phyloP scores from a whole-genome alignment of 352 stramenopile species.

The Salisapilia sapeloensis region DNA sequence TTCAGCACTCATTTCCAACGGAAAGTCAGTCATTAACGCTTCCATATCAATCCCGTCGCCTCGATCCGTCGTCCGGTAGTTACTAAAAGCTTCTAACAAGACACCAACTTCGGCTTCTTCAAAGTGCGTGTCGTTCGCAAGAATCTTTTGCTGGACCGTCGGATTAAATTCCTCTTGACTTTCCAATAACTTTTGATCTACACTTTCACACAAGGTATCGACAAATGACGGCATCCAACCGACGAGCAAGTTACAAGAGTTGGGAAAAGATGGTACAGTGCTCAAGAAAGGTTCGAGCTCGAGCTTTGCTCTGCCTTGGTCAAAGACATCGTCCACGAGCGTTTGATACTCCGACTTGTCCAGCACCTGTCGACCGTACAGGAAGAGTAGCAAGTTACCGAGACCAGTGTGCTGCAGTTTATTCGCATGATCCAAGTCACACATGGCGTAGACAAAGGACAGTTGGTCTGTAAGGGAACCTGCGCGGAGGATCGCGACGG shows the following conservation, averaged over 20 bases:
- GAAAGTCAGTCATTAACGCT: conserved; percentile 57
- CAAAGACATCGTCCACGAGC: conserved; percentile 62
- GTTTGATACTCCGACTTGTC: conserved; percentile 57
- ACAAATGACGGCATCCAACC: conserved; percentile 78
- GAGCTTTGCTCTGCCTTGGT: conserved; percentile 64
- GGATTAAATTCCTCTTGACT: conserved; percentile 82
- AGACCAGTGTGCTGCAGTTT: conserved; percentile 77
- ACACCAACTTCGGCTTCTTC: conserved; percentile 62
- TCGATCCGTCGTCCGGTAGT: conserved; percentile 50
- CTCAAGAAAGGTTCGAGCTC: conserved; percentile 53
- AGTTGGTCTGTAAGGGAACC: conserved; percentile 63
- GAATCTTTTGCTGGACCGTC: conserved; percentile 75
- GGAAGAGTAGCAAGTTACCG: conserved; percentile 72
- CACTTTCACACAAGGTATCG: conserved; percentile 73
- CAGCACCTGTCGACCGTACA: conserved; percentile 59
- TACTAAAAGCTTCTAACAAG: conserved; percentile 72
- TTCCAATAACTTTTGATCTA: conserved; percentile 56
- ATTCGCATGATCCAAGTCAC: conserved; percentile 66
- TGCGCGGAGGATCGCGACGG: conserved; percentile 55
- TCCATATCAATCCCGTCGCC: conserved; percentile 64
- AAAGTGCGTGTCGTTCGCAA: conserved; percentile 69
- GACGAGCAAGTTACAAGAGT: conserved; percentile 34
- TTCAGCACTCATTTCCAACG: conserved; percentile 71
- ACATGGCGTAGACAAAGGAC: conserved; percentile 78
- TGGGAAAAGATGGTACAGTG: conserved; percentile 30